Base-by-base conservation (phyloP, 306 rosid genomes). In the Quercus dentata region DNA sequence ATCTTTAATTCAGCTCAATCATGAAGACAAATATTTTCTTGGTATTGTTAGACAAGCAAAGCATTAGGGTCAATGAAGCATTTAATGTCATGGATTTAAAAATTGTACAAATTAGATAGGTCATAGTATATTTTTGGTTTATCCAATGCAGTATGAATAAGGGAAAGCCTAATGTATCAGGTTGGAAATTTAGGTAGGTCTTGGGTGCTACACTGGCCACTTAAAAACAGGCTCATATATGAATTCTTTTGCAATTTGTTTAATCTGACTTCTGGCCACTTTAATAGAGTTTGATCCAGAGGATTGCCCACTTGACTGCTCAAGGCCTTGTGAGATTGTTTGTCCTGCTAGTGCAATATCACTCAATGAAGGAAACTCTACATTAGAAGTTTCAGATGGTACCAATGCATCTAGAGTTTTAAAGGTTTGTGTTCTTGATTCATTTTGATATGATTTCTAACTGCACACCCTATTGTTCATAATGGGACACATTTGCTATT, bases 311-410 rank as follows among this genome's bases (percentile, higher is more conserved):
- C 70, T 74, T 31, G 92, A 94, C 85, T 94, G 98, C 76, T 82
- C 91, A 71, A 79, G 87, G 81, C 98, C 98, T 51, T 94, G 98
- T 71, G 88, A 86, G 75, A 85, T 19, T 55, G 93, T 94, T 21
- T 94, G 98, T 80, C 98, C 98, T 30, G 98, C 98, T 74, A 89
- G 83, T 85, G 97, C 98, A 83, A 94, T 94, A 85, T 83, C 85
- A 27, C 79, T 91, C 71, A 82, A 67, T 3, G 70, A 67, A 83
- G 80, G 56, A 81, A 83, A 79, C 72, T 56, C 89, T 67, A 27
- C 78, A 56, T 25, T 19, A 41, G 89, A 74, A 63, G 74, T 56
- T 77, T 80, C 93, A 13, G n/a, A 52, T 64, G 81, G 58, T 44
- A 55, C 83, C 41, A 83, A 71, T 82, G 25, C 78, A 58, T 58